These are phyloP conservation scores for Dactylellina leptospora DNA, from an alignment of 2,329 filamentous ascomycete genomes.

Conservation along the genomic window DNA sequence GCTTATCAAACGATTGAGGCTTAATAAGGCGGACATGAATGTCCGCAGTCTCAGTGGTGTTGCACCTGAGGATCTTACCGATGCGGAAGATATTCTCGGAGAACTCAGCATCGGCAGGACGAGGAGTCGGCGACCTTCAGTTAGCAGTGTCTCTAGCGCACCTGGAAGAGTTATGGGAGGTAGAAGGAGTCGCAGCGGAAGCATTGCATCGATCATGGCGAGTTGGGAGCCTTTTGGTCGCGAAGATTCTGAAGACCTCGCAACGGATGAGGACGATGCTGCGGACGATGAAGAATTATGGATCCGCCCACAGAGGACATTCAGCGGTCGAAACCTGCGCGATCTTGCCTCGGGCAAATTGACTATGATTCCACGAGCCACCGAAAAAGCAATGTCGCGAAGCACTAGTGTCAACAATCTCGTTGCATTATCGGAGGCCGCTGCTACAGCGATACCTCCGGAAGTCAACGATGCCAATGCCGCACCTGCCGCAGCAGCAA, in stretches of 20 bases:
- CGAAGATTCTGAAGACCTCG: conserved; percentile 61
- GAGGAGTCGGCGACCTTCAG: conserved; percentile 71
- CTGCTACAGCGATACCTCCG: conserved; percentile 52
- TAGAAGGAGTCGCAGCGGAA: conserved; percentile 63
- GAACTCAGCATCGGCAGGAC: conserved; percentile 64
- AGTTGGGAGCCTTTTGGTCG: conserved; percentile 57
- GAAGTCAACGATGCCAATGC: conserved; percentile 58
- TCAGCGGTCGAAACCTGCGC: conserved; percentile 55
- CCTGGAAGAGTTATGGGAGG: conserved; percentile 60
- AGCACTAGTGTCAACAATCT: conserved; percentile 56
- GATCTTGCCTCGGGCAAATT: conserved; percentile 45
- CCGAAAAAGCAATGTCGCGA: conserved; percentile 41
- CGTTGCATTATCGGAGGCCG: conserved; percentile 58
- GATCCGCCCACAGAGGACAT: conserved; percentile 59
- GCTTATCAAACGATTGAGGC: conserved; percentile 78
- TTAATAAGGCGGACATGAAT: conserved; percentile 76
- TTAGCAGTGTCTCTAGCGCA: conserved; percentile 71
- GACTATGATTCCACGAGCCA: conserved; percentile 42
- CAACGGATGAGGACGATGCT: conserved; percentile 60
- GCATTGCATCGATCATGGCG: conserved; percentile 60
- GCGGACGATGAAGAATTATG: conserved; percentile 58
- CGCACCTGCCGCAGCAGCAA: conserved; percentile 68
- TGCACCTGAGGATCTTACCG: conserved; percentile 75
- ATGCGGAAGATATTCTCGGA: conserved; percentile 69
- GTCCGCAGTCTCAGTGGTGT: conserved; percentile 75